Percentiles rank a stretch among this genome's conserved stretches.
Conservation (phyloP, 2,329 filamentous ascomycete genomes). For the Botrytis medusae region DNA sequence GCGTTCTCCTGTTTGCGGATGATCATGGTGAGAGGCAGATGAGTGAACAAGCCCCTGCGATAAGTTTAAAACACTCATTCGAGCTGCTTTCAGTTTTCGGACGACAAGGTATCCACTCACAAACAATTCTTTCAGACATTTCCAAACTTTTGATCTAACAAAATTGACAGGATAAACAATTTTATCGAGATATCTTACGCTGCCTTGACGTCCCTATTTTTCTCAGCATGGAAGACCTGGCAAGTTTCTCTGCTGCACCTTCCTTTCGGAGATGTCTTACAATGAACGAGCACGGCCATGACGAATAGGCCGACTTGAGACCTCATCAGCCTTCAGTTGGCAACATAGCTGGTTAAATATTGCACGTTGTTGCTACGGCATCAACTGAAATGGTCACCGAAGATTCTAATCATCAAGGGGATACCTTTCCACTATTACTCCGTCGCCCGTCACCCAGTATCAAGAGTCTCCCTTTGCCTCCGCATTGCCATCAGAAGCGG, state of each 20-base stretch:
- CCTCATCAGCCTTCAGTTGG: not conserved
- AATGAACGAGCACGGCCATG: not conserved
- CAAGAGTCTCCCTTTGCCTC: too few relatives aligned
- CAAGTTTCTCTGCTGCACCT: not conserved
- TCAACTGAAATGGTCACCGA: not conserved
- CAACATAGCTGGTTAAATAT: not conserved
- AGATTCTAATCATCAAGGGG: not conserved
- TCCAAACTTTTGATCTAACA: not conserved
- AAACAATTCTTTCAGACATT: rapidly evolving
- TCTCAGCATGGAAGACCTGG: not conserved
- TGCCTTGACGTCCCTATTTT: rapidly evolving
- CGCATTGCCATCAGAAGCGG: not conserved
- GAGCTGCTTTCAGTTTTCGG: too few relatives aligned
- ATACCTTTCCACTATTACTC: not conserved
- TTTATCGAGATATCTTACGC: too few relatives aligned
- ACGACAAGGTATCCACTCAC: too few relatives aligned
- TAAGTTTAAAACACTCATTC: rapidly evolving
- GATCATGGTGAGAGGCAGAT: too few relatives aligned
- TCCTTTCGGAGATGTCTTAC: not conserved
- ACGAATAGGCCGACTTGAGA: not conserved
- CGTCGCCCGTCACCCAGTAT: not conserved
- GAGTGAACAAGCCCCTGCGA: not conserved
- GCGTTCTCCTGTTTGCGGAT: not conserved
- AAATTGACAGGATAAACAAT: not conserved
- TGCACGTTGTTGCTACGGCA: not conserved